Percentiles rank a stretch among this genome's conserved stretches.
Evolutionary conservation across 2,329 filamentous ascomycete genomes (phyloP).

Genomic region (Dactylellina leptospora): DNA sequence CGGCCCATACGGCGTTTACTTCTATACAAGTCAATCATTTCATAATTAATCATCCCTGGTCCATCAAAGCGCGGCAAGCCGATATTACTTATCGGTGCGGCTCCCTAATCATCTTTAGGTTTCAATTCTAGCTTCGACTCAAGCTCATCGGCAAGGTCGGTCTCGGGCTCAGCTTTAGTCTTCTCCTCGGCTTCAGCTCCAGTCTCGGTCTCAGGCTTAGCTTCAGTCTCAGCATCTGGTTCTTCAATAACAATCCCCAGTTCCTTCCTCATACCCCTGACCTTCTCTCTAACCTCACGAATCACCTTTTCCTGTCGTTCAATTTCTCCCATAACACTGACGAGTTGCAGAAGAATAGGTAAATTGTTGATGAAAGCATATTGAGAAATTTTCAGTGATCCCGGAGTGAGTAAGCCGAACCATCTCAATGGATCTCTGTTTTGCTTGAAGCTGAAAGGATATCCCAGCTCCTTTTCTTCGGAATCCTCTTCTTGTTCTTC

Average conservation of each 20-base stretch:
- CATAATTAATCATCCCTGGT: background rate
- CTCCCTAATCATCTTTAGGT: background rate
- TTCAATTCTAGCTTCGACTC: background rate
- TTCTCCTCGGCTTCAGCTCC: slow-evolving; percentile 3
- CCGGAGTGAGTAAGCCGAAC: slow-evolving; percentile 64
- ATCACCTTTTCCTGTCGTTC: slow-evolving; percentile 29
- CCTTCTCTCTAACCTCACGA: slow-evolving; percentile 11
- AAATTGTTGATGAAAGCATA: slow-evolving; percentile 59
- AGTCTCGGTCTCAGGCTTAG: background rate
- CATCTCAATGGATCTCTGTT: slow-evolving; percentile 62
- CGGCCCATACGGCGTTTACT: background rate
- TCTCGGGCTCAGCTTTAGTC: background rate
- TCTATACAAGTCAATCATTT: background rate
- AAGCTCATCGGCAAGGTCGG: background rate
- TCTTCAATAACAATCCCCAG: slow-evolving; percentile 20
- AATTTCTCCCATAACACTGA: slow-evolving; percentile 18
- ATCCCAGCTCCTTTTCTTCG: background rate
- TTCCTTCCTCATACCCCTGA: slow-evolving; percentile 28
- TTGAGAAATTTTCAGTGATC: slow-evolving; percentile 62
- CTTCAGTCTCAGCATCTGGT: background rate
- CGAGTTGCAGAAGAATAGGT: slow-evolving; percentile 18
- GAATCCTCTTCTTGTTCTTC: slow-evolving; percentile 4
- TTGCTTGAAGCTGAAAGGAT: background rate
- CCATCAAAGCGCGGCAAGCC: too few relatives aligned
- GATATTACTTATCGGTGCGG: too few relatives aligned